These are phyloP conservation scores for Rubus parviflorus DNA, from an alignment of 306 rosid genomes.

Conservation along the genomic window DNA sequence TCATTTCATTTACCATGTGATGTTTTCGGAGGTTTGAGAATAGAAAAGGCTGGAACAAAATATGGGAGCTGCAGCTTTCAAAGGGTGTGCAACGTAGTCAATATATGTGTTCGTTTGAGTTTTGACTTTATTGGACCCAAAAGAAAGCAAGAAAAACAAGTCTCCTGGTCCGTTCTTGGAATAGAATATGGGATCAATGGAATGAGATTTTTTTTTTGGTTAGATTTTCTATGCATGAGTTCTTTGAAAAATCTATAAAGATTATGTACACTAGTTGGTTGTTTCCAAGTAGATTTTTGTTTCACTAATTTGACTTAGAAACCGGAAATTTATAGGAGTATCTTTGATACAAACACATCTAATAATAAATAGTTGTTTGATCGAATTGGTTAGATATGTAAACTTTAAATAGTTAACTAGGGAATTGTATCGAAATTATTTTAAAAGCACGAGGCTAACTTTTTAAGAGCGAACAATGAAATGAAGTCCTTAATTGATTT, in stretches of 20 bases:
- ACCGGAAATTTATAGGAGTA: neutral
- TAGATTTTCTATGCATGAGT: neutral
- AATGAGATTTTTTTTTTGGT: neutral
- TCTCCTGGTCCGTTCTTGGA: slow-evolving; percentile 1
- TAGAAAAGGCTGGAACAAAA: neutral
- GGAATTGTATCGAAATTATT: no score
- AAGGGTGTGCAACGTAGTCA: neutral
- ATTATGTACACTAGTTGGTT: neutral
- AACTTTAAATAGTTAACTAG: no score
- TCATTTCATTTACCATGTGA: neutral
- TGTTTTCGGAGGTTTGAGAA: neutral
- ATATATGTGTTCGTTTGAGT: slow-evolving; percentile 15
- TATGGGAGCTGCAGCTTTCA: slow-evolving; percentile 10
- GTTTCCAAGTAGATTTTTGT: neutral
- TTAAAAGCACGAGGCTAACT: no score
- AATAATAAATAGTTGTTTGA: no score
- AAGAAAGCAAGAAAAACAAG: neutral
- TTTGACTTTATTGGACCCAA: neutral
- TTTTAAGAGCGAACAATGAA: no score
- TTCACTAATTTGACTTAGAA: neutral
- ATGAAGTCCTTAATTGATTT: no score
- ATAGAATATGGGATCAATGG: neutral
- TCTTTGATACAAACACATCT: no score
- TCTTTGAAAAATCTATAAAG: neutral
- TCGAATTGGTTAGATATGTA: no score